Evolutionary conservation across 768 basidiomycete species (phyloP).

Genomic region (Suillus alpinus): DNA sequence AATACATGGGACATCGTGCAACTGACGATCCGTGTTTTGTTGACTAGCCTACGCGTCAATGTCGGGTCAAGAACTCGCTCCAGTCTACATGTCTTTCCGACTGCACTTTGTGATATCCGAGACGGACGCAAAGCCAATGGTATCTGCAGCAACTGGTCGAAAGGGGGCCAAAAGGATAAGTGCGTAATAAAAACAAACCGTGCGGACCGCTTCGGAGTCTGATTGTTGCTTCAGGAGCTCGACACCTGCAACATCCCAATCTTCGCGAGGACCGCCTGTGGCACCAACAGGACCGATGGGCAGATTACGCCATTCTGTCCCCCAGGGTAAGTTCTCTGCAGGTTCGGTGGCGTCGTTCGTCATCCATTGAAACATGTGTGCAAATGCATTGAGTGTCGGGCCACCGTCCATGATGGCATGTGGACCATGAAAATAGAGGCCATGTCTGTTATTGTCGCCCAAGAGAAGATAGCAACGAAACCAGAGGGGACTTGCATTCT

Average conservation of each 20-base stretch:
- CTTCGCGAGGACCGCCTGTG: constrained; percentile 17
- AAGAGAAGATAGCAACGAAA: constrained; percentile 16
- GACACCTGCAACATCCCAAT: constrained; percentile 16
- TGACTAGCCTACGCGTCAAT: constrained; percentile 10
- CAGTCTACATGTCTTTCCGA: constrained; percentile 6
- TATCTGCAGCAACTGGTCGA: not conserved
- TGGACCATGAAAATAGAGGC: constrained; percentile 22
- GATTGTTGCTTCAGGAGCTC: constrained; percentile 14
- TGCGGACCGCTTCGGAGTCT: constrained; percentile 2
- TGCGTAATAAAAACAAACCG: constrained; percentile 7
- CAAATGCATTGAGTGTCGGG: constrained; percentile 20
- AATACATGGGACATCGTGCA: constrained; percentile 16
- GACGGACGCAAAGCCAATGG: constrained; percentile 3
- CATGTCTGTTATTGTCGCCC: constrained; percentile 14
- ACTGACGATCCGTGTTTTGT: constrained; percentile 10
- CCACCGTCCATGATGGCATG: constrained; percentile 23
- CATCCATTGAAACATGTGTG: constrained; percentile 18
- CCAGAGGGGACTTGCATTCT: not conserved
- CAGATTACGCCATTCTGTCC: constrained; percentile 24
- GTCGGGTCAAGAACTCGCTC: constrained; percentile 8
- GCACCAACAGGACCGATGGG: constrained; percentile 24
- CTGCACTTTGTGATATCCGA: constrained; percentile 9
- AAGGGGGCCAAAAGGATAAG: not conserved
- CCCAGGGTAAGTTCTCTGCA: constrained; percentile 7
- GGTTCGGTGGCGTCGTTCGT: not conserved